Percentiles rank a stretch among this genome's conserved stretches.
Conservation (phyloP, 306 rosid genomes). For the Calophaca sinica region DNA sequence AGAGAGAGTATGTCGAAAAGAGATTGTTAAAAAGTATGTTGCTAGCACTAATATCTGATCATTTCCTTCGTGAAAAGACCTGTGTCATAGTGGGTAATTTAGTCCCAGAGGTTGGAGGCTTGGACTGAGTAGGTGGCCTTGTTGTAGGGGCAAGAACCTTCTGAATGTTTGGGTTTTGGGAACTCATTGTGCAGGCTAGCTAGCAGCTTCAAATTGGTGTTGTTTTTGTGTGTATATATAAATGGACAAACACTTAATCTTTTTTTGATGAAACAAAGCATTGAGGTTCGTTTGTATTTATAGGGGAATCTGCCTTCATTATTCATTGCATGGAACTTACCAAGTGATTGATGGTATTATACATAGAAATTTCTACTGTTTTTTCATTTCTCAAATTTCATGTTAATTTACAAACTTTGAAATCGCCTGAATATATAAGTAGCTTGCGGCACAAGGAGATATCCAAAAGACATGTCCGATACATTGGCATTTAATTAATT, state of each 20-base stretch:
- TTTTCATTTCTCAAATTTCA: not conserved
- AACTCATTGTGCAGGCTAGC: slow-evolving; percentile 8
- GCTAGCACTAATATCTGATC: no score
- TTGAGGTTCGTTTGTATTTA: not conserved
- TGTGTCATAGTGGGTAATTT: not conserved
- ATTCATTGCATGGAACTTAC: slow-evolving; percentile 10
- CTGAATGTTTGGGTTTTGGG: not conserved
- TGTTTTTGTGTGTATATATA: not conserved
- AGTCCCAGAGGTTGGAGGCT: not conserved
- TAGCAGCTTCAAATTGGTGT: not conserved
- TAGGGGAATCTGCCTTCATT: not conserved
- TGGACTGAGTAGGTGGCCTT: slow-evolving; percentile 33
- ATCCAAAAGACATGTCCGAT: no score
- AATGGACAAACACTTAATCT: not conserved
- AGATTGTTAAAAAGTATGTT: no score
- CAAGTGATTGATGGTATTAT: not conserved
- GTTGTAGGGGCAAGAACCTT: not conserved
- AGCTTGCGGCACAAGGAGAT: not conserved
- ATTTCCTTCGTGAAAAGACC: not conserved
- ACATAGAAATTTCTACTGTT: not conserved
- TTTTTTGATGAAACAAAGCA: not conserved
- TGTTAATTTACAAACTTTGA: not conserved
- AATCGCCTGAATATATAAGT: not conserved
- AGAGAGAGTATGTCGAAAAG: no score
- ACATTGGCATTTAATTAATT: not conserved